Evolutionary conservation across 371 early-diverging fungal species (phyloP).

Genomic region (Syncephalastrum monosporum): DNA sequence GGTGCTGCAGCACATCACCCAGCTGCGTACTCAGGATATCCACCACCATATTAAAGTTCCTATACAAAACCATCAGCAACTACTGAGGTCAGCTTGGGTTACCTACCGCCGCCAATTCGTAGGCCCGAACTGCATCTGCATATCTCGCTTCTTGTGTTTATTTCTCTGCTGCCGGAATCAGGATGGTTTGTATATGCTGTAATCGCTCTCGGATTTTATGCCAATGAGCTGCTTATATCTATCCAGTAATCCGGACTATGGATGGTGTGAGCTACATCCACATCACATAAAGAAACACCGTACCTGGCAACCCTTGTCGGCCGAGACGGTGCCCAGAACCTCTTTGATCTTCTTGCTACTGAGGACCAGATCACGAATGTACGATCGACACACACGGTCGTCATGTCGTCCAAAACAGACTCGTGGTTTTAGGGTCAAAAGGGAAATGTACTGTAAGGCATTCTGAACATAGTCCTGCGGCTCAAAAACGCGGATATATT

Average conservation of each 20-base stretch:
- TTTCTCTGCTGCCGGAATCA: conserved; percentile 67
- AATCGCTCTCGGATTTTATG: conserved; percentile 53
- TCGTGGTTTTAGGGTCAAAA: conserved; percentile 58
- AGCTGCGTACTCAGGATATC: conserved; percentile 74
- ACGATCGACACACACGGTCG: conserved; percentile 34
- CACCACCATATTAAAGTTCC: conserved; percentile 77
- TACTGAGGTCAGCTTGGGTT: neutral
- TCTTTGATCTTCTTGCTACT: conserved; percentile 54
- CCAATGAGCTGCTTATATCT: conserved; percentile 59
- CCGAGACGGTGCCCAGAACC: conserved; percentile 52
- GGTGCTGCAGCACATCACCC: conserved; percentile 35
- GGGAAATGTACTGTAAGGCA: conserved; percentile 65
- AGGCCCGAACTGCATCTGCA: conserved; percentile 74
- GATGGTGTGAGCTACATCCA: conserved; percentile 7
- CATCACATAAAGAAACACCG: neutral
- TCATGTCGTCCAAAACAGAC: conserved; percentile 34
- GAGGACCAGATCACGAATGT: conserved; percentile 44
- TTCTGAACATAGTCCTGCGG: conserved; percentile 47
- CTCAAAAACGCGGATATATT: conserved; percentile 51
- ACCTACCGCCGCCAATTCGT: conserved; percentile 61
- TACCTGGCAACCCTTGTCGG: conserved; percentile 36
- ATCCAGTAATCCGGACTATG: conserved; percentile 62
- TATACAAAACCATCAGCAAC: neutral
- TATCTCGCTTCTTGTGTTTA: conserved; percentile 66
- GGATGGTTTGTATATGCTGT: conserved; percentile 57